Evolutionary conservation across 2,329 filamentous ascomycete genomes (phyloP).

Genomic region (Beauveria caledonica): DNA sequence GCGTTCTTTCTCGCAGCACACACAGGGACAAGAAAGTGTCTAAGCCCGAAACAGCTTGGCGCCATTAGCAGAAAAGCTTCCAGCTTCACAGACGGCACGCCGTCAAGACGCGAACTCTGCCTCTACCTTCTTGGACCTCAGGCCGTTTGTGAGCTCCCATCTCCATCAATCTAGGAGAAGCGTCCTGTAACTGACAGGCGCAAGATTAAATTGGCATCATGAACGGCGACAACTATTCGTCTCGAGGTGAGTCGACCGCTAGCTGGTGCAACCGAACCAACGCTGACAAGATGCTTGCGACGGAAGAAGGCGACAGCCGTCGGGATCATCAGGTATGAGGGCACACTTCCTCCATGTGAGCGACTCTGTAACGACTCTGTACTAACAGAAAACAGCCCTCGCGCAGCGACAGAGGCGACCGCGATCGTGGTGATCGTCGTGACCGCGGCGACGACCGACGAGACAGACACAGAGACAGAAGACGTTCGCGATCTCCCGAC

Average conservation of each 20-base stretch:
- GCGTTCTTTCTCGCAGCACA: background rate
- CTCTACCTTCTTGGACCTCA: background rate
- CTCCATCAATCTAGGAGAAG: conserved; percentile 14
- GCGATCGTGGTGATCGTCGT: conserved; percentile 24
- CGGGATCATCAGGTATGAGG: conserved; percentile 47
- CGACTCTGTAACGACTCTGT: no score
- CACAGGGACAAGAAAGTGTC: background rate
- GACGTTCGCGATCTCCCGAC: conserved; percentile 82
- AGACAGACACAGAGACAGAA: conserved; percentile 37
- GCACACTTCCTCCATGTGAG: background rate
- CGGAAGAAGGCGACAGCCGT: conserved; percentile 41
- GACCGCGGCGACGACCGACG: conserved; percentile 26
- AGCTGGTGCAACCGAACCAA: conserved; percentile 13
- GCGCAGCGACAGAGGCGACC: conserved; percentile 26
- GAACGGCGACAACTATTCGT: conserved; percentile 80
- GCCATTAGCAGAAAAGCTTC: conserved; percentile 13
- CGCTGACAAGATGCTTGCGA: conserved; percentile 16
- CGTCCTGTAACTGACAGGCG: conserved; percentile 12
- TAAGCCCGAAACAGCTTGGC: conserved; percentile 8
- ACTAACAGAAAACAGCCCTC: conserved; percentile 21
- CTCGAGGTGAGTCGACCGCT: conserved; percentile 53
- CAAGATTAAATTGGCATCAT: conserved; percentile 38
- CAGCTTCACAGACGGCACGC: conserved; percentile 8
- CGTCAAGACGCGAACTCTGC: conserved; percentile 11
- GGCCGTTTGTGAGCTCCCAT: conserved; percentile 12